Evolutionary conservation across 805 yeast genomes (phyloP).

Genomic region (Hanseniaspora guilliermondii): DNA sequence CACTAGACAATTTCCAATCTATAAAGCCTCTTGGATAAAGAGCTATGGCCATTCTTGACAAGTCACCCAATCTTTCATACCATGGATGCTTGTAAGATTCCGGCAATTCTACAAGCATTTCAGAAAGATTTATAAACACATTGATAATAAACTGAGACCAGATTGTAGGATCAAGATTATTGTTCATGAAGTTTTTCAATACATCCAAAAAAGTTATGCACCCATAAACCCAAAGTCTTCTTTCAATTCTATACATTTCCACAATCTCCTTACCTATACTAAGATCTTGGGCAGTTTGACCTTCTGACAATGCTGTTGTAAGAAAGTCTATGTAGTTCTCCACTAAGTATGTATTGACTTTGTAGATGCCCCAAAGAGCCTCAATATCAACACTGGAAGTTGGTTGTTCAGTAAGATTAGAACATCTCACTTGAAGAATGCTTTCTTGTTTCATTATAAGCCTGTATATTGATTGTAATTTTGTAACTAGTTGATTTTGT

Average conservation of each 20-base stretch:
- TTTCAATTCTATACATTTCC: constrained; percentile 61
- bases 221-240: constrained; percentile 79
- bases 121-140: constrained; percentile 44
- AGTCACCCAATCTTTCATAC: constrained; percentile 77
- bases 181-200: constrained; percentile 57
- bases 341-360: constrained; percentile 49
- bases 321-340: constrained; percentile 64
- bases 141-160: constrained; percentile 63
- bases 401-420: constrained; percentile 41
- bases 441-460: constrained; percentile 55
- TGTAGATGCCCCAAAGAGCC: constrained; percentile 61
- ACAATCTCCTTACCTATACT: constrained; percentile 56
- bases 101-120: constrained; percentile 31
- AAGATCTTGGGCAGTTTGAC: constrained; percentile 38
- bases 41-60: constrained; percentile 80
- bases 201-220: constrained; percentile 71
- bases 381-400: constrained; percentile 34
- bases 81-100: constrained; percentile 35
- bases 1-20: constrained; percentile 77
- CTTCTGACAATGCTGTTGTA: constrained; percentile 58
- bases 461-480: constrained; percentile 63
- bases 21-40: constrained; percentile 64
- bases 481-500: constrained; percentile 48
- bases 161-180: constrained; percentile 65
- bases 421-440: constrained; percentile 59